Evolutionary conservation across 1,284 basidiomycete species (phyloP).

Genomic region (Mycena citricolor): DNA sequence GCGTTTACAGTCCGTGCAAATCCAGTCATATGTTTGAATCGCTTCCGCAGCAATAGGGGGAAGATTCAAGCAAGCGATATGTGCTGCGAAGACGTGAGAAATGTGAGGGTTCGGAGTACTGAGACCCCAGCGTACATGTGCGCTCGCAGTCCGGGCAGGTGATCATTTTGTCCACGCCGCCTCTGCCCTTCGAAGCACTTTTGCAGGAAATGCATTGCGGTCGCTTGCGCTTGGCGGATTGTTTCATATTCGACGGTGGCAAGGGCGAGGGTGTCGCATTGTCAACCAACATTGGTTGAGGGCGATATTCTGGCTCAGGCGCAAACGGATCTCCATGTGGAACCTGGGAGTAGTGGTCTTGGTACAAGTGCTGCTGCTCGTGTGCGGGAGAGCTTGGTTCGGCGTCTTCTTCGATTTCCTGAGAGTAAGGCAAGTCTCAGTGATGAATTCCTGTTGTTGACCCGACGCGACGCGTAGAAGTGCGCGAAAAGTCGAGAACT

Average conservation of each 20-base stretch:
- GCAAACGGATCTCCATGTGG: constrained; percentile 82
- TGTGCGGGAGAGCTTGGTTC: constrained; percentile 19
- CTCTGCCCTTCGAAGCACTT: constrained; percentile 55
- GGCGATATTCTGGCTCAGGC: constrained; percentile 53
- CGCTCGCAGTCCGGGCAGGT: constrained; percentile 70
- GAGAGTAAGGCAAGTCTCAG: constrained; percentile 24
- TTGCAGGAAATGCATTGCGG: constrained; percentile 72
- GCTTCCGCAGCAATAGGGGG: constrained; percentile 48
- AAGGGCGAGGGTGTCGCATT: constrained; percentile 29
- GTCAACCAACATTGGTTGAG: constrained; percentile 45
- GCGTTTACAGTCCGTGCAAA: constrained; percentile 90
- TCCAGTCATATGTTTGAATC: constrained; percentile 78
- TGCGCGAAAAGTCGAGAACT: constrained; percentile 16
- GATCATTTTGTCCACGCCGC: constrained; percentile 62
- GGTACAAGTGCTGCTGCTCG: constrained; percentile 36
- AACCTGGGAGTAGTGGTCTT: constrained; percentile 59
- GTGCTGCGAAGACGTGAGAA: constrained; percentile 48
- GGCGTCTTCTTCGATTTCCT: too few relatives aligned
- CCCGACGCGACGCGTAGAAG: constrained; percentile 54
- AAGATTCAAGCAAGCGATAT: constrained; percentile 76
- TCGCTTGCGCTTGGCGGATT: constrained; percentile 53
- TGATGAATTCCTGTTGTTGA: constrained; percentile 28
- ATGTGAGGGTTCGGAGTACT: constrained; percentile 13
- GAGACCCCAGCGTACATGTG: constrained; percentile 33
- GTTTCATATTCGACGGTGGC: constrained; percentile 40